Evolutionary conservation across 2,329 filamentous ascomycete species (phyloP), one percentile per base, ranked within the genome.

Genomic region (Talaromyces sp.): DNA sequence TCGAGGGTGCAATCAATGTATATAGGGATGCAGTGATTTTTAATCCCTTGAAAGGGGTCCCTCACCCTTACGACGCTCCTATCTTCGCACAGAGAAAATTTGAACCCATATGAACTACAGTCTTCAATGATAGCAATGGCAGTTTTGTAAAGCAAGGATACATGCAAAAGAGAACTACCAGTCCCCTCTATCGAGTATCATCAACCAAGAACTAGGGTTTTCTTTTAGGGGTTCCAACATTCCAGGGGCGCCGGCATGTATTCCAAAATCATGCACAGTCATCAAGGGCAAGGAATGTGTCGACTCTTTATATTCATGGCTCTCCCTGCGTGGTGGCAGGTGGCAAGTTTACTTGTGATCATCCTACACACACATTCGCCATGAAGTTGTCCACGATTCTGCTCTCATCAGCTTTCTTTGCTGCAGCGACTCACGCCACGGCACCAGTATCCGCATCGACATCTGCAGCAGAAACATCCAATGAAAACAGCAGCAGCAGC

Each of bases 361-460:
- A 24, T 26, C 29, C 17, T 10, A 17, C 35, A 48, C 57, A n/a
- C 9, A 38, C 35, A 24, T 19, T 17, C 35, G 48, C 12, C 21
- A 60, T 56, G 58, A 46, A 56, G 26, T 8, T 56, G 5, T 53
- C 43, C 24, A 53, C 35, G 21, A 8, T 60, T 21, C 19, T 60
- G 21, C 46, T 60, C n/a, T 46, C 58, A 24, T 19, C 31, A n/a
- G 19, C 56, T 12, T 12, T 56, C 8, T 55, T 56, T 21, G 56
- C 29, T 19, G 56, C 58, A 14, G 19, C 35, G 12, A 43, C 53
- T n/a, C 26, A 31, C 35, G 53, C 53, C 11, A 50, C 27, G 1
- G 17, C 26, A 9, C 17, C 53, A 21, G 6, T 48, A 53, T 38
- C 58, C 9, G 38, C 58, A 14, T n/a, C 51, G 5, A 21, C 57